Base-by-base conservation (phyloP, 768 basidiomycete genomes). In the Auricularia auricula-judae region DNA sequence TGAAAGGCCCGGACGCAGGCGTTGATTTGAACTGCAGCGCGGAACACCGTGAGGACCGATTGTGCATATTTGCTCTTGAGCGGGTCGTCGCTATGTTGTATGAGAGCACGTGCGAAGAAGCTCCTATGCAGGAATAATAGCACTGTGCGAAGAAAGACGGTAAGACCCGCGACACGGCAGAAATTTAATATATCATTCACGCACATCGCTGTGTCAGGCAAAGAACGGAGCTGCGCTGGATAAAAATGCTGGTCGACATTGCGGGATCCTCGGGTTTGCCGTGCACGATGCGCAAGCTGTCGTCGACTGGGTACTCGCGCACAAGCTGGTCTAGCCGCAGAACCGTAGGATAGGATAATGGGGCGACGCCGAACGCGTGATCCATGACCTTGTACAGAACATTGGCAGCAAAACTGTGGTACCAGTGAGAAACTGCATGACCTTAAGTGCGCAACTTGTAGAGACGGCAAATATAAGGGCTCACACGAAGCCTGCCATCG, bases 61-160 rank as follows among this genome's bases (percentile, higher is more conserved):
- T 86, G 86, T 0, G 87, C 86, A 66, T 85, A 88, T 1, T 86
- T 84, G 69, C 86, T 88, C 62, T 84, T 79, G 16, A 89, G 76
- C 3, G 87, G 87, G 68, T 88, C 88, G 8, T 76, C 76, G n/a
- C 87, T 86, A 68, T 84, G 79, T 67, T 87, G 85, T 4, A 85
- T 76, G 76, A 88, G 81, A 0, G 87, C 85, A 67, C 86, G 85
- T 0, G 85, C 86, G 69, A 88, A 88, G 76, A 84, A 88, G 62
- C 84, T 87, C 60, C 86, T 78, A 68, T 89, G 87, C 43, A 89
- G 80, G 68, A 82, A 84, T 10, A 88, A 69, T 69, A 88, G 78
- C 23, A 82, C 86, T 87, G 64, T 3, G 39, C 12, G 39, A 42
- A 42, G 8, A 42, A 16, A 10, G 10, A 29, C n/a, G 54, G 56